Percentiles rank a stretch among this genome's conserved stretches.
phyloP scores from a whole-genome alignment of 495 filamentous ascomycete species.

The Xylaria acuta region DNA sequence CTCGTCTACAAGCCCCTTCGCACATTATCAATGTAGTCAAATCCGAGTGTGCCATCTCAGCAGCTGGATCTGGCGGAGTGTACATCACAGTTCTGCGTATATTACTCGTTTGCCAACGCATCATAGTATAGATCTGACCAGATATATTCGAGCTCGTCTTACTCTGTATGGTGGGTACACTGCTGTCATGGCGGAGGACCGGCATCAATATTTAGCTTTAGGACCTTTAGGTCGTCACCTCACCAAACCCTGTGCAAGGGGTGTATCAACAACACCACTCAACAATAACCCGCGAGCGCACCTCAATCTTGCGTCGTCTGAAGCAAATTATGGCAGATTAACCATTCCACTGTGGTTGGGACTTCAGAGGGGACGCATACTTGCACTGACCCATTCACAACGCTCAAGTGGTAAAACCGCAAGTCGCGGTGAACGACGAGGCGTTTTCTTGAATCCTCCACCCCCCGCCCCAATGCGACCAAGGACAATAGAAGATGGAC shows the following conservation, averaged over 20 bases:
- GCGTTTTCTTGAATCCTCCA: constrained; percentile 32
- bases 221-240: constrained; percentile 19
- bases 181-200: constrained; percentile 37
- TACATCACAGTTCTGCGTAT: background rate
- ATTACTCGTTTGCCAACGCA: background rate
- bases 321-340: constrained; percentile 19
- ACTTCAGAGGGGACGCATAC: constrained; percentile 17
- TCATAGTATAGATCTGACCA: background rate
- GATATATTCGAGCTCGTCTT: background rate
- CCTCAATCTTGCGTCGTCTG: constrained; percentile 17
- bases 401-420: constrained; percentile 32
- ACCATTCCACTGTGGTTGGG: background rate
- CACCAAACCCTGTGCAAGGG: constrained; percentile 35
- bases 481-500: constrained; percentile 25
- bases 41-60: background rate
- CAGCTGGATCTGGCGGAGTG: background rate
- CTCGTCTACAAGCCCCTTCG: background rate
- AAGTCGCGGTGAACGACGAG: constrained; percentile 31
- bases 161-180: constrained; percentile 32
- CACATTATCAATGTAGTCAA: background rate
- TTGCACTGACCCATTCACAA: constrained; percentile 24
- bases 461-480: constrained; percentile 33
- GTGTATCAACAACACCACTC: constrained; percentile 35
- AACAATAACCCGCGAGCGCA: constrained; percentile 29
- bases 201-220: constrained; percentile 37